These are phyloP conservation scores for Psilocybe subaeruginosa DNA, from an alignment of 768 basidiomycete species.

Conservation along the genomic window DNA sequence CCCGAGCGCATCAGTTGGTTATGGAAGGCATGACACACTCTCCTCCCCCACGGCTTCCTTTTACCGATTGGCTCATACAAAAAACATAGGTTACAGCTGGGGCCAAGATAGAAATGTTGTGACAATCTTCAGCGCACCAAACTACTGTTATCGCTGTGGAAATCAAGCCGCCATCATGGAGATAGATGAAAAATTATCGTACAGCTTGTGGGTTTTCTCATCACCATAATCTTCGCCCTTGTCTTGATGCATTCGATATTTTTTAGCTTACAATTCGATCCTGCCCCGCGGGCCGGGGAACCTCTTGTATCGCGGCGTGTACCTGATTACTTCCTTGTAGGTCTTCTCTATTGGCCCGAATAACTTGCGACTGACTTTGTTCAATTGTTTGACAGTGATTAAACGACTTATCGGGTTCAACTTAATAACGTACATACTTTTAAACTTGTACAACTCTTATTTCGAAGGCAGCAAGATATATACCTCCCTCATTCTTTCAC, in stretches of 20 bases:
- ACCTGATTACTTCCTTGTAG: conserved; percentile 91
- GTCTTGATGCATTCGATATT: not conserved
- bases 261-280: conserved; percentile 97
- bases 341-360: conserved; percentile 27
- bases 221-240: not conserved
- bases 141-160: conserved; percentile 99
- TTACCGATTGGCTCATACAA: not conserved
- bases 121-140: conserved; percentile 99
- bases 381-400: conserved; percentile 20
- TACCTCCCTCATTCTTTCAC: conserved; percentile 26
- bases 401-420: conserved; percentile 29
- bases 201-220: conserved; percentile 74
- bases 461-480: conserved; percentile 30
- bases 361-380: not conserved
- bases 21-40: conserved; percentile 82
- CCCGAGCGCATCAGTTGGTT: conserved; percentile 91
- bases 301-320: conserved; percentile 96
- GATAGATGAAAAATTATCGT: conserved; percentile 97
- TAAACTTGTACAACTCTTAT: conserved; percentile 34
- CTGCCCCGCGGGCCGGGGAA: conserved; percentile 97
- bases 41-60: not conserved
- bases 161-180: conserved; percentile 99
- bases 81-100: conserved; percentile 82
- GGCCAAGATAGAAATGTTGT: conserved; percentile 99
- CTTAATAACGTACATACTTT: conserved; percentile 35